Base-by-base conservation (phyloP, 768 basidiomycete genomes). In the Chalciporus chontae region DNA sequence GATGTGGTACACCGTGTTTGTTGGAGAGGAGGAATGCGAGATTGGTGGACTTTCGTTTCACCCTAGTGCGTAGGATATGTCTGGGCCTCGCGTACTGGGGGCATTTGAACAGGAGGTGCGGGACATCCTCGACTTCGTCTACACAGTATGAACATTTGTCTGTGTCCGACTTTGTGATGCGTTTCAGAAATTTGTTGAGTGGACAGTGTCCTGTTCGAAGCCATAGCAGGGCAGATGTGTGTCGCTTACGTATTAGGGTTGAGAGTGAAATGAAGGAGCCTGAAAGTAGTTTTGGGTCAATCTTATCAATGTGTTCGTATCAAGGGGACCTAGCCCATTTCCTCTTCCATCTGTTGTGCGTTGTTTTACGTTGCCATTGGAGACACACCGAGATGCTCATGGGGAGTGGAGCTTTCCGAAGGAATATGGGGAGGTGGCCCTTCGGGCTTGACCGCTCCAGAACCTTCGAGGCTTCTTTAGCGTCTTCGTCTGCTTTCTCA, bases 71-170 rank as follows among this genome's bases (percentile, higher is more conserved):
- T 24, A 24, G 24, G 24, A 24, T 7, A 7, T 24, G 24, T 24
- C 24, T 24, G 24, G 24, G 24, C 13, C n/a, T 23, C 3, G 18
- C 47, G 21, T 66, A 65, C n/a, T 45, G 52, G 41, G 43, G 51
- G 63, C 71, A 73, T 8, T 55, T 13, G 17, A 64, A 42, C 5
- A 72, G 50, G 48, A 48, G 71, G 47, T 72, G 71, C 2, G 44
- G 29, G 0, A 68, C 52, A 8, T 66, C 68, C 45, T 73, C 71
- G 8, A 40, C 26, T 2, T n/a, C 29, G 0, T 40, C 11, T 0
- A 43, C 21, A 57, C 72, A 72, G 8, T 45, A 37, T 1, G 52
- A 47, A 56, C 71, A 74, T 5, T 34, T 26, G 7, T 67, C 61
- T 1, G 56, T 55, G 18, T 69, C 63, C 0, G 41, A 52, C n/a